Evolutionary conservation across 306 rosid species (phyloP).

Genomic region (Acacia acuminata): DNA sequence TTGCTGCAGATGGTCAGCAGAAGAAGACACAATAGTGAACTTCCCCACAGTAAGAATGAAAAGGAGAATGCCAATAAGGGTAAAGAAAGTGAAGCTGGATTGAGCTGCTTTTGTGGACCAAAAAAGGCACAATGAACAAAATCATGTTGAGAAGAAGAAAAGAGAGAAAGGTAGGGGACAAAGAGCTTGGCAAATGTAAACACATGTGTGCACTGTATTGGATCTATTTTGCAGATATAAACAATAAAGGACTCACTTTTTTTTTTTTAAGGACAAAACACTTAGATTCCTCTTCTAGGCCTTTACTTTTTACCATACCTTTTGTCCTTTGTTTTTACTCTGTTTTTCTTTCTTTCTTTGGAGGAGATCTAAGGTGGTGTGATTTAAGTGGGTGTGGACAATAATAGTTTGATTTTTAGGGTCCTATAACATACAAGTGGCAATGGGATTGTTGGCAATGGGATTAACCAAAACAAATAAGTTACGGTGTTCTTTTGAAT

Average conservation of each 20-base stretch:
- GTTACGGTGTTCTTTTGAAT: not conserved
- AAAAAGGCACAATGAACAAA: not conserved
- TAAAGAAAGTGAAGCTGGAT: conserved; percentile 3
- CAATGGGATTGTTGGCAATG: too few species aligned
- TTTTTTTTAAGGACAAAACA: not conserved
- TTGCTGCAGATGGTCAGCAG: conserved; percentile 23
- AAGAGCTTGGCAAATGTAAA: not conserved
- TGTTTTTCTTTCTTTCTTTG: not conserved
- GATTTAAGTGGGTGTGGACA: not conserved
- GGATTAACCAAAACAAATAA: not conserved
- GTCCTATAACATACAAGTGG: conserved; percentile 9
- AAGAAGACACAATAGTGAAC: conserved; percentile 29
- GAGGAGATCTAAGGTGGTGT: not conserved
- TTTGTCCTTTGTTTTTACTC: not conserved
- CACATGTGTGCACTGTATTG: not conserved
- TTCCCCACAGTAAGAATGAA: conserved; percentile 33
- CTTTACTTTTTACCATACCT: conserved; percentile 3
- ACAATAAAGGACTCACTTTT: not conserved
- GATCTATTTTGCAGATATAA: not conserved
- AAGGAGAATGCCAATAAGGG: conserved; percentile 27
- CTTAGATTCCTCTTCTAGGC: not conserved
- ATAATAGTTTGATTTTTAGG: not conserved
- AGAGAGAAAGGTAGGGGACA: not conserved
- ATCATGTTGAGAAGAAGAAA: not conserved
- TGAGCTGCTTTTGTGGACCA: conserved; percentile 10